These are phyloP conservation scores for Infundibulicybe gibba DNA, from an alignment of 768 basidiomycete species.

Conservation along the genomic window DNA sequence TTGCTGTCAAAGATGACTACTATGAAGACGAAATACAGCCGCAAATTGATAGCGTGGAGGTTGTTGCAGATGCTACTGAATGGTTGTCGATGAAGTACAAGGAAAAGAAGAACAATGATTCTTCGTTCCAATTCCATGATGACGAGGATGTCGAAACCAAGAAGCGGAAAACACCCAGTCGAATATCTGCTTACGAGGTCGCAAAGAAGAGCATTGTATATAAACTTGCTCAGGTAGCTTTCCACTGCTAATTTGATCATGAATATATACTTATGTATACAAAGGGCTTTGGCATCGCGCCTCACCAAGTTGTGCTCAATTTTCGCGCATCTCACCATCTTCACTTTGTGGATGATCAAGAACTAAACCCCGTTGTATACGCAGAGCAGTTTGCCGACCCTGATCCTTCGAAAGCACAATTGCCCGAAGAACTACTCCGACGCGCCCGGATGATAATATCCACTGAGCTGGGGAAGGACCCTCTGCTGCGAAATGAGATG, in stretches of 20 bases:
- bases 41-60: slow-evolving; percentile 77
- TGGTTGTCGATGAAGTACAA: slow-evolving; percentile 89
- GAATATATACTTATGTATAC: slow-evolving; percentile 1
- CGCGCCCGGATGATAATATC: slow-evolving; percentile 81
- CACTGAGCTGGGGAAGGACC: slow-evolving; percentile 92
- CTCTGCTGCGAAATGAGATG: slow-evolving; percentile 74
- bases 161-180: slow-evolving; percentile 80
- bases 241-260: background rate
- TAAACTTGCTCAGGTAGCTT: slow-evolving; percentile 74
- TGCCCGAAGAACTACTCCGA: slow-evolving; percentile 65
- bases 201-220: slow-evolving; percentile 76
- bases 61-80: slow-evolving; percentile 86
- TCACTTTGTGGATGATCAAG: slow-evolving; percentile 79
- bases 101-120: slow-evolving; percentile 58
- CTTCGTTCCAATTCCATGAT: slow-evolving; percentile 68
- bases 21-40: slow-evolving; percentile 68
- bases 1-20: slow-evolving; percentile 70
- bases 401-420: slow-evolving; percentile 51
- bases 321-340: slow-evolving; percentile 58
- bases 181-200: slow-evolving; percentile 80
- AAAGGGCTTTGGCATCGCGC: slow-evolving; percentile 81
- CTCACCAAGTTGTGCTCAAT: slow-evolving; percentile 84
- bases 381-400: slow-evolving; percentile 86
- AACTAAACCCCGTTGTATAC: slow-evolving; percentile 70
- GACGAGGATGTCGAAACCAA: slow-evolving; percentile 54